A percentile compares a stretch with the other conserved stretches of the same genome.
These are phyloP conservation scores for Scedosporium boydii DNA, from an alignment of 2,329 filamentous ascomycete genomes.

Conservation along the genomic window DNA sequence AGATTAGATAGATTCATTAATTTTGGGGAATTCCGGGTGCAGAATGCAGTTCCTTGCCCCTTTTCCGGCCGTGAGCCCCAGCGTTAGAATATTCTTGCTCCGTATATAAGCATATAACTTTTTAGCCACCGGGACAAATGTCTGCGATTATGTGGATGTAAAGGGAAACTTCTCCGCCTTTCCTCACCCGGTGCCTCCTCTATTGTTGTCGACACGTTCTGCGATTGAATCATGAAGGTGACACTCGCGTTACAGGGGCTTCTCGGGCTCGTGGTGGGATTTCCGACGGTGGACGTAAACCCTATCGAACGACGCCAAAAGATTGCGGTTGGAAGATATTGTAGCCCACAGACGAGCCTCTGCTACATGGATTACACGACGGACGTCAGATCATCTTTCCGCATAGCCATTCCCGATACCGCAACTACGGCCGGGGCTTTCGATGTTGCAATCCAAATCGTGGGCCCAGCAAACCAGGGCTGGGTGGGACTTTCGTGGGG, in stretches of 20 bases:
- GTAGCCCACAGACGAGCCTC: background rate
- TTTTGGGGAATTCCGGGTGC: too few relatives aligned
- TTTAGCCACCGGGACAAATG: too few relatives aligned
- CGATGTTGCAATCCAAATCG: conserved; percentile 13
- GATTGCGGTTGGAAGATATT: background rate
- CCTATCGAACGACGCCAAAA: background rate
- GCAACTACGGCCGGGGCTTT: conserved; percentile 2
- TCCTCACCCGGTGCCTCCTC: background rate
- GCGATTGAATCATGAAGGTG: background rate
- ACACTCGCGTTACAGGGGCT: background rate
- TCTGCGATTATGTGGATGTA: too few relatives aligned
- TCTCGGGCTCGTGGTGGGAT: background rate
- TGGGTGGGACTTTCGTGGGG: conserved; percentile 14
- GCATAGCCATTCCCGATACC: conserved; percentile 10
- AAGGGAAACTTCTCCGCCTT: too few relatives aligned
- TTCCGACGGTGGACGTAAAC: background rate
- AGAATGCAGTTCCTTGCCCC: too few relatives aligned
- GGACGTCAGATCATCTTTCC: conserved; percentile 4
- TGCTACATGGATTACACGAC: background rate
- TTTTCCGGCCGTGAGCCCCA: too few relatives aligned
- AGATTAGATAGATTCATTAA: too few relatives aligned
- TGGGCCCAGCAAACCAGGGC: conserved; percentile 9
- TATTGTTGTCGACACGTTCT: background rate
- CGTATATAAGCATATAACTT: too few relatives aligned
- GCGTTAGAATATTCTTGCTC: too few relatives aligned